Evolutionary conservation across 2,329 filamentous ascomycete species (phyloP), one percentile per base, ranked within the genome.

Genomic region (Verticillium zaregamsianum): DNA sequence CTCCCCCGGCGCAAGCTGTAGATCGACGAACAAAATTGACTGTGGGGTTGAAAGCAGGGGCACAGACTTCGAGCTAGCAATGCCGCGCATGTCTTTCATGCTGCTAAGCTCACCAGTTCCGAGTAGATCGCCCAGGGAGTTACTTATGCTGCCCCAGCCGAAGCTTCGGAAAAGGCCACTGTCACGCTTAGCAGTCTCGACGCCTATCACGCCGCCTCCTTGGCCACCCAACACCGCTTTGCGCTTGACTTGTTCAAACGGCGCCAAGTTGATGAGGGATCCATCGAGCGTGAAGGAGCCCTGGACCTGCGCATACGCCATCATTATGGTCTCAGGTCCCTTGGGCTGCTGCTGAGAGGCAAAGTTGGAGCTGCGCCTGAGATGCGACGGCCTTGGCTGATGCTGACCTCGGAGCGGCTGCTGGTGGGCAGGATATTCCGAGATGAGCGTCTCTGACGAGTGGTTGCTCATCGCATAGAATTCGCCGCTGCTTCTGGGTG

Each of bases 381-480:
- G 69, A 65, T 84, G 79, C 2, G 76, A 71, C 32, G 82, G 78
- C 55, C 71, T 63, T 3, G 69, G 69, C 45, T 72, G 73, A 58
- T 88, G 86, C 25, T 62, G 64, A 15, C 64, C 64, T 31, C 63
- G 63, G 12, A 62, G 39, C 31, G 64, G 63, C 17, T 65, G 64
- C 20, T 60, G 59, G 14, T 40, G 37, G 20, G 87, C 79, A 15
- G 90, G 84, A 71, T 96, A 96, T 74, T 98, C 95, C 0, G 95
- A 99, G 12, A 90, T 90, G 57, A 98, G 74, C 3, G 95, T 99
- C 74, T 99, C 95, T 17, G 90, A 92, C 7, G 95, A 98, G 71
- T 97, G 90, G 72, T 98, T 97, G 78, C 94, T 97, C 73, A 94
- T 79, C 1, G 93, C 93, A 74, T 97, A 98, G 69, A 98, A 96